Conservation (phyloP, 441 rosid species). For the Metrosideros polymorpha region DNA sequence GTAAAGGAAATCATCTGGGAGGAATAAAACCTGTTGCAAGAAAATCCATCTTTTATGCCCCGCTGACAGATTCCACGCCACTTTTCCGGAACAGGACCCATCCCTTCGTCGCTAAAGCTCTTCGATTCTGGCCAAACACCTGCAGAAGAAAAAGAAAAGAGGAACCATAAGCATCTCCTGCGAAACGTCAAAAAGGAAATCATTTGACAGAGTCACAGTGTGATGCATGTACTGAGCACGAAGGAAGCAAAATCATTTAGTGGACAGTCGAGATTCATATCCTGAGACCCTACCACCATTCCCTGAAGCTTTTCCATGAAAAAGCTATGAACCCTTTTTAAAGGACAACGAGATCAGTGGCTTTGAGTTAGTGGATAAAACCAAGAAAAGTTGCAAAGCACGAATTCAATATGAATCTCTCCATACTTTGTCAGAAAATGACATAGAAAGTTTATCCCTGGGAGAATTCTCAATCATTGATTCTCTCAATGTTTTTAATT, state of each 20-base stretch:
- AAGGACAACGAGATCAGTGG: not conserved
- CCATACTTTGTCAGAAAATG: not conserved
- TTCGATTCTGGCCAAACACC: slow-evolving; percentile 62
- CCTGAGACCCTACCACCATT: not conserved
- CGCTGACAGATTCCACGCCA: slow-evolving; percentile 45
- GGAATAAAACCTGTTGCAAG: slow-evolving; percentile 34
- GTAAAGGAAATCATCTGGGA: not conserved
- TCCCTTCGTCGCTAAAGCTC: slow-evolving; percentile 45
- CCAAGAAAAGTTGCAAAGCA: not conserved
- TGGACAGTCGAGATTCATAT: not conserved
- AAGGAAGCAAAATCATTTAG: not conserved
- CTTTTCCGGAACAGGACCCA: slow-evolving; percentile 39
- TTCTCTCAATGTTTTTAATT: not conserved
- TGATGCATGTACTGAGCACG: not conserved
- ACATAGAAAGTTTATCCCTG: not conserved
- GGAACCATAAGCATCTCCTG: not conserved
- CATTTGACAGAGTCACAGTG: not conserved
- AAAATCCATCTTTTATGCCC: slow-evolving; percentile 9
- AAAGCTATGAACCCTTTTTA: not conserved
- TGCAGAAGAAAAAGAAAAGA: not conserved
- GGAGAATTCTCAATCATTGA: not conserved
- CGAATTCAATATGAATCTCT: not conserved
- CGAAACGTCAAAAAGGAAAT: not conserved
- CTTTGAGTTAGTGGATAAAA: not conserved
- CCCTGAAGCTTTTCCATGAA: not conserved